phyloP scores from a whole-genome alignment of 805 yeast species.

The Trichomonascus vanleenenianus region DNA sequence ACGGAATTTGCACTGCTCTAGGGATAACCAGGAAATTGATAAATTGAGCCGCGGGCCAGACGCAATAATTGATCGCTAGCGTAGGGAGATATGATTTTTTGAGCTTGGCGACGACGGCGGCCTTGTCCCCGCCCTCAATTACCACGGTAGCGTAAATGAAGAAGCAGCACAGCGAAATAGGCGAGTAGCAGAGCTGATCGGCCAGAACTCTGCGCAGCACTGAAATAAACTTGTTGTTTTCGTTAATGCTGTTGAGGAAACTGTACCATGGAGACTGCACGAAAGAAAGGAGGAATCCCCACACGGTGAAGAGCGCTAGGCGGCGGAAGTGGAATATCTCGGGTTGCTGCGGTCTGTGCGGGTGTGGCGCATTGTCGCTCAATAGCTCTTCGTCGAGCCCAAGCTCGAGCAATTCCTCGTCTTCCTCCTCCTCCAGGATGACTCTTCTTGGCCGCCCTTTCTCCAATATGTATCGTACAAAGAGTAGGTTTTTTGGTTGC shows the following conservation, averaged over 20 bases:
- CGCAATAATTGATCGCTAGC: constrained; percentile 64
- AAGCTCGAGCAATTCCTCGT: constrained; percentile 22
- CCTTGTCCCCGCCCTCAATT: constrained; percentile 64
- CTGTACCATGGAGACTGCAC: constrained; percentile 86
- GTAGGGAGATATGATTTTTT: constrained; percentile 54
- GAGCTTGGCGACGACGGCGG: constrained; percentile 57
- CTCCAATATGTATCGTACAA: constrained; percentile 24
- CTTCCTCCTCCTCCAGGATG: constrained; percentile 29
- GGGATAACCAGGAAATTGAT: constrained; percentile 74
- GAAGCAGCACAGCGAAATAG: constrained; percentile 70
- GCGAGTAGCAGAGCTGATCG: constrained; percentile 87
- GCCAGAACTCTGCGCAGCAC: constrained; percentile 81
- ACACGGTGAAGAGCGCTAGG: constrained; percentile 67
- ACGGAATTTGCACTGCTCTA: constrained; percentile 79
- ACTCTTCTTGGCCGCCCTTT: constrained; percentile 27
- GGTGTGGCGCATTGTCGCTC: neutral
- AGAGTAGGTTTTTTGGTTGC: constrained; percentile 7
- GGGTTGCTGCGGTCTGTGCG: constrained; percentile 1
- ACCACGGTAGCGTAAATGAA: constrained; percentile 78
- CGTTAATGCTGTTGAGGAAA: constrained; percentile 64
- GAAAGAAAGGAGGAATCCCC: constrained; percentile 83
- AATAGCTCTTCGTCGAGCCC: constrained; percentile 17
- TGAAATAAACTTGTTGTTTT: constrained; percentile 65
- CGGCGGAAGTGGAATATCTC: constrained; percentile 55
- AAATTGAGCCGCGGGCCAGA: constrained; percentile 87